Evolutionary conservation across 108 stramenopile species (phyloP).

Genomic region (Epithemia pelagica): DNA sequence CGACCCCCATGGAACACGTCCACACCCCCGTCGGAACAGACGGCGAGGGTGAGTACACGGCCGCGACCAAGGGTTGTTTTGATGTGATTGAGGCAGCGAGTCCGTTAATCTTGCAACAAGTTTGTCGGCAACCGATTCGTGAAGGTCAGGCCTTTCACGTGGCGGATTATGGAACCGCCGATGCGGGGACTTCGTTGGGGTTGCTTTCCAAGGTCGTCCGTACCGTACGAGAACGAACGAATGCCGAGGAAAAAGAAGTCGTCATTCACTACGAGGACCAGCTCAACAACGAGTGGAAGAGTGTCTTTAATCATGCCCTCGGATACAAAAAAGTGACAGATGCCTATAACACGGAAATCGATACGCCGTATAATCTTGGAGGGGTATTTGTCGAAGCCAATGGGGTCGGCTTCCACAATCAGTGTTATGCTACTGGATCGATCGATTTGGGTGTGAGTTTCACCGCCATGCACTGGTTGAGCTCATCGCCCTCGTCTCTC

Average conservation of each 20-base stretch:
- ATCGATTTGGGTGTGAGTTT: too few species aligned
- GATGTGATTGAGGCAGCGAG: too few species aligned
- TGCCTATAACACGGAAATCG: conserved; percentile 20
- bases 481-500: too few species aligned
- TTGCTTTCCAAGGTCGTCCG: conserved; percentile 21
- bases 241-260: conserved; percentile 20
- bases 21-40: too few species aligned
- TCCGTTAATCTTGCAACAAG: conserved; percentile 22
- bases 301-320: conserved; percentile 39
- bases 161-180: conserved; percentile 49
- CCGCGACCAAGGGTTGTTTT: too few species aligned
- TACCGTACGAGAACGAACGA: conserved; percentile 13
- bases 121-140: conserved; percentile 18
- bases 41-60: too few species aligned
- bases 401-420: too few species aligned
- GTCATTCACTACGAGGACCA: conserved; percentile 55
- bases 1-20: too few species aligned
- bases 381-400: too few species aligned
- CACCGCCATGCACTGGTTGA: too few species aligned
- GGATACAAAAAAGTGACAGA: conserved; percentile 27
- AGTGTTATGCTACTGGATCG: too few species aligned
- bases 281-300: conserved; percentile 42
- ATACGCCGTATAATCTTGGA: conserved; percentile 17
- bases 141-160: conserved; percentile 21
- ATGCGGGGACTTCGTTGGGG: conserved; percentile 37